Evolutionary conservation across 129 eudicot species (phyloP), one percentile per base, ranked within the genome.

Genomic region (Tanacetum coccineum): DNA sequence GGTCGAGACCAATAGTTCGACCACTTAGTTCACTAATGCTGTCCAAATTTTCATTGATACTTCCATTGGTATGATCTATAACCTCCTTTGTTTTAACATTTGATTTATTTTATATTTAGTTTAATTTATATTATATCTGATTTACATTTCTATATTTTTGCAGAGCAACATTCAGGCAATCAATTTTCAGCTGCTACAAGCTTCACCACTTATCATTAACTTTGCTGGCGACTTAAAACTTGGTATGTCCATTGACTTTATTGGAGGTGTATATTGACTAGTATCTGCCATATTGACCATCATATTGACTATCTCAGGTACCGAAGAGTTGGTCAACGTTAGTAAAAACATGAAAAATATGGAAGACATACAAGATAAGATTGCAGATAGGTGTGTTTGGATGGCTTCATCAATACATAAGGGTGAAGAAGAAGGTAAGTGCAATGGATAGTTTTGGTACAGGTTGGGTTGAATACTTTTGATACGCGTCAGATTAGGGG

Each of bases 391-490:
- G 78, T 73, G 66, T 76, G 96, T 85, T 54, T 94, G 99, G 97
- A 84, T 94, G 95, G 99, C 96, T 76, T 84, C 99, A 70, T 93
- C 99, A 63, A 82, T 93, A 71, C 99, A 93, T 72, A 77, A 66
- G 75, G 96, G 92, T 66, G 99, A 94, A 82, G 95, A 86, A 67
- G 86, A 82, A 81, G 92, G 99, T 94, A 61, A 70, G 0, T 36
- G 8, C 42, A 36, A 36, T 36, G 42, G 42, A 9, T 36, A 36
- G 1, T 25, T 70, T 76, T 44, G 9, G 28, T 46, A 45, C 32
- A 66, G 14, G 49, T 26, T 46, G 18, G 13, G 28, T 25, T 57
- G 59, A 47, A 32, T 30, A 46, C 42, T 44, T 45, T 70, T 44
- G 45, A 9, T 70, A 70, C 32, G 52, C 19, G 47, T 45, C 42